Conservation (phyloP, 2,329 filamentous ascomycete species). For the Sclerotinia spermophila region DNA sequence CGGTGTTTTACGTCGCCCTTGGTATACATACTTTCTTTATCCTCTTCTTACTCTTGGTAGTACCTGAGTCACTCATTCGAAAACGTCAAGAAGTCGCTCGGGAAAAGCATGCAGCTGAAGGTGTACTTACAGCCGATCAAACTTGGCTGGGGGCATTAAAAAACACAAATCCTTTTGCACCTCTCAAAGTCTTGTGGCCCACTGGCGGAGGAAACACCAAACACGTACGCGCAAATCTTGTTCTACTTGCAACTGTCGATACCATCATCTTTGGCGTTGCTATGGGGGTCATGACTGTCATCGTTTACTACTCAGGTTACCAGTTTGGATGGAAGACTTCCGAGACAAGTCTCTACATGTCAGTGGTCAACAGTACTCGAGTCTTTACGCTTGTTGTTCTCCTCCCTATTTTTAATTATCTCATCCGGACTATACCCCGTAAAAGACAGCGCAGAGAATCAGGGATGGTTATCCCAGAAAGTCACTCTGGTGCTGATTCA, state of each 20-base stretch:
- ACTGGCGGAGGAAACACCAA: constrained; percentile 56
- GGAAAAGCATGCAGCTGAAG: constrained; percentile 57
- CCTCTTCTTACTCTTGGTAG: constrained; percentile 62
- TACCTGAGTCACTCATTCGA: constrained; percentile 82
- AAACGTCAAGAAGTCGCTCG: constrained; percentile 67
- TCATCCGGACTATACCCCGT: constrained; percentile 54
- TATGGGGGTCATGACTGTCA: constrained; percentile 76
- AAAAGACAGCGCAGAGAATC: constrained; percentile 52
- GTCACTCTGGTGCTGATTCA: constrained; percentile 60
- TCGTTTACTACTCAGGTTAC: constrained; percentile 78
- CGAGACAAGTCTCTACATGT: constrained; percentile 77
- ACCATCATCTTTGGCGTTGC: constrained; percentile 76
- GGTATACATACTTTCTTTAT: constrained; percentile 72
- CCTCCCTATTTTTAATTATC: constrained; percentile 72
- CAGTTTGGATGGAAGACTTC: constrained; percentile 79
- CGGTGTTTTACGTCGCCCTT: constrained; percentile 81
- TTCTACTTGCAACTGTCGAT: constrained; percentile 76
- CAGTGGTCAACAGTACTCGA: constrained; percentile 69
- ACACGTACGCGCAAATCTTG: constrained; percentile 71
- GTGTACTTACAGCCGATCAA: constrained; percentile 31
- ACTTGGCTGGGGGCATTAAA: constrained; percentile 33
- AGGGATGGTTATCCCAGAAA: constrained; percentile 46
- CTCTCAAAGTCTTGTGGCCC: constrained; percentile 75
- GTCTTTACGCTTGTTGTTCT: constrained; percentile 71
- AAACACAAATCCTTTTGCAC: constrained; percentile 66